Percentiles rank a stretch among this genome's conserved stretches.
phyloP scores from a whole-genome alignment of 495 filamentous ascomycete species.

The Darksidea phi region DNA sequence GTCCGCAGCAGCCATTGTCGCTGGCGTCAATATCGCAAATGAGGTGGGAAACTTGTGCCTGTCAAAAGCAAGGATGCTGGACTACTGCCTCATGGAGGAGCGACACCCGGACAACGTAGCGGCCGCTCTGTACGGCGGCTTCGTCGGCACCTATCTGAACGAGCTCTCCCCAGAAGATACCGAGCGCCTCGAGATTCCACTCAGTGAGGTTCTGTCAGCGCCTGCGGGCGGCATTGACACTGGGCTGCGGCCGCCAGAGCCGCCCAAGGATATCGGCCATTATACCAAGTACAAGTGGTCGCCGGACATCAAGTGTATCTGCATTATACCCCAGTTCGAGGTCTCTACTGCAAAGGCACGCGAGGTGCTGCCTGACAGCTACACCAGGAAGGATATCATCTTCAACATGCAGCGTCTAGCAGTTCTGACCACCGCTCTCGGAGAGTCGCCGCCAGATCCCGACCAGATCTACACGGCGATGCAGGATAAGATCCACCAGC shows the following conservation, averaged over 20 bases:
- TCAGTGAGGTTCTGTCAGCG: conserved; percentile 85
- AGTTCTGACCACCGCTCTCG: conserved; percentile 79
- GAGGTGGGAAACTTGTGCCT: conserved; percentile 79
- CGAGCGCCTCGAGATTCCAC: conserved; percentile 85
- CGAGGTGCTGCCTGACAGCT: conserved; percentile 72
- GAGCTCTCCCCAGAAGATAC: conserved; percentile 83
- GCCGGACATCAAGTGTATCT: conserved; percentile 88
- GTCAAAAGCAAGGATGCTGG: conserved; percentile 78
- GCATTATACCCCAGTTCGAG: conserved; percentile 92
- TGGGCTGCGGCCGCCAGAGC: conserved; percentile 75
- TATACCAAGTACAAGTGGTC: conserved; percentile 91
- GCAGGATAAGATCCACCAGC: conserved; percentile 97
- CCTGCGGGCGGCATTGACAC: conserved; percentile 87
- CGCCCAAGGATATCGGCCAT: conserved; percentile 87
- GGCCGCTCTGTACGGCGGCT: conserved; percentile 92
- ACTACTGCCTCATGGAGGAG: conserved; percentile 95
- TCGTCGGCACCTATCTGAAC: conserved; percentile 92
- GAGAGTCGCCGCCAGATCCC: conserved; percentile 83
- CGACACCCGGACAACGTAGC: conserved; percentile 97
- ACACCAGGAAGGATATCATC: conserved; percentile 75
- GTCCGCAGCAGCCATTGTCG: conserved; percentile 90
- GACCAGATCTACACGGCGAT: conserved; percentile 93
- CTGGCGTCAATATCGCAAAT: conserved; percentile 87
- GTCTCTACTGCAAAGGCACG: conserved; percentile 86
- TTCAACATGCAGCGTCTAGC: conserved; percentile 94